Base-by-base conservation (phyloP, 306 rosid genomes). In the Alnus glutinosa region DNA sequence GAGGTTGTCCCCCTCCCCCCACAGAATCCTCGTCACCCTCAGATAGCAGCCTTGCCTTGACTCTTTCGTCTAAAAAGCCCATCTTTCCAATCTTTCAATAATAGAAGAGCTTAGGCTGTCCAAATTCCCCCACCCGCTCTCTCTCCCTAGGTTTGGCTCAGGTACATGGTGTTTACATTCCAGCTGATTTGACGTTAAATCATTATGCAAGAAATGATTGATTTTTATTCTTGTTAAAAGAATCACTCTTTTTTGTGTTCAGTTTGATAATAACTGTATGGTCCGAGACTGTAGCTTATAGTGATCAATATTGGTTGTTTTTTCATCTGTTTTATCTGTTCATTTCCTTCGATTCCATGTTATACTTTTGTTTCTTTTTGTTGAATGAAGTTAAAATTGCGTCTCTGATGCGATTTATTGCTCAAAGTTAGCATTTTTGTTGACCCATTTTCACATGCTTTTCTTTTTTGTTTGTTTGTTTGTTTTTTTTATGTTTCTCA, bases 151-250 rank as follows among this genome's bases (percentile, higher is more conserved):
- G 7, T 18, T 14, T 78, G 69, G 42, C 61, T 47, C 81, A 68
- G 75, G 81, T 78, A 28, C 39, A 42, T 28, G 52, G 55, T 54
- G 18, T 69, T 76, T 63, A 15, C 12, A 32, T 28, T 68, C 44
- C n/a, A 7, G 12, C 67, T 68, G 55, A 12, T 64, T 48, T 48
- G 44, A 16, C 10, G 3, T 4, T 4, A 19, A 34, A 23, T 28
- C 55, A 8, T 28, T 52, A 9, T 42, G 32, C 57, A 68, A 13
- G 28, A 30, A 68, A 68, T 70, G 30, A 16, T 44, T 30, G 42
- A 28, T 69, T 18, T 34, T 67, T 42, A 9, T 67, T 2, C 1
- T n/a, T 30, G 9, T 23, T 1, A 16, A 69, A 69, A 68, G 7
- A 4, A 46, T 8, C 19, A 1, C 9, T 14, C 13, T 23, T 44